Conservation (phyloP, 495 filamentous ascomycete genomes). For the Filosporella fistucella region DNA sequence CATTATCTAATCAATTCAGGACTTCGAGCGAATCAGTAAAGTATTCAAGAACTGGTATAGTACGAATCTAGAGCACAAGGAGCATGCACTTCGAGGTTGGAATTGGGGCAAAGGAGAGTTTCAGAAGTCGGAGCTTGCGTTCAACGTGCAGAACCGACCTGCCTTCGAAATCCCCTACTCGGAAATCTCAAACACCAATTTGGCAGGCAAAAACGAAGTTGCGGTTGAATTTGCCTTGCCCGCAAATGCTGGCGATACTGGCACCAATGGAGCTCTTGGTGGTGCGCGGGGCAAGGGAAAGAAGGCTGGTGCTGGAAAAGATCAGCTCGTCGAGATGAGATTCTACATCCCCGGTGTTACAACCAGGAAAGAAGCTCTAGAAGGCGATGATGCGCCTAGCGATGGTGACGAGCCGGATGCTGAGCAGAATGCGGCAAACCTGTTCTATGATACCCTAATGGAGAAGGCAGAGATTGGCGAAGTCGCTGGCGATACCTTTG, state of each 20-base stretch:
- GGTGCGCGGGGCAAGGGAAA: slow-evolving; percentile 76
- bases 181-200: slow-evolving; percentile 95
- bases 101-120: slow-evolving; percentile 99
- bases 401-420: slow-evolving; percentile 66
- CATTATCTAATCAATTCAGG: slow-evolving; percentile 43
- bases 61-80: slow-evolving; percentile 82
- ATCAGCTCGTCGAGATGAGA: slow-evolving; percentile 96
- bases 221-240: slow-evolving; percentile 88
- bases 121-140: slow-evolving; percentile 86
- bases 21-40: slow-evolving; percentile 83
- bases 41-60: slow-evolving; percentile 96
- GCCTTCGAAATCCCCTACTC: slow-evolving; percentile 97
- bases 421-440: slow-evolving; percentile 87
- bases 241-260: slow-evolving; percentile 58
- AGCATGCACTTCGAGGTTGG: slow-evolving; percentile 95
- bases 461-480: slow-evolving; percentile 99
- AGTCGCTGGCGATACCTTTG: slow-evolving; percentile 93
- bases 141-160: slow-evolving; percentile 95
- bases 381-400: slow-evolving; percentile 64
- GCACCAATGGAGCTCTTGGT: slow-evolving; percentile 69
- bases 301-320: slow-evolving; percentile 80
- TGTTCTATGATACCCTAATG: slow-evolving; percentile 96
- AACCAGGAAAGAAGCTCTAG: slow-evolving; percentile 74
- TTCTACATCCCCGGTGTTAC: slow-evolving; percentile 97
- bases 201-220: slow-evolving; percentile 97